phyloP scores from a whole-genome alignment of 371 early-diverging fungal genomes.

The Mortierella sp. region DNA sequence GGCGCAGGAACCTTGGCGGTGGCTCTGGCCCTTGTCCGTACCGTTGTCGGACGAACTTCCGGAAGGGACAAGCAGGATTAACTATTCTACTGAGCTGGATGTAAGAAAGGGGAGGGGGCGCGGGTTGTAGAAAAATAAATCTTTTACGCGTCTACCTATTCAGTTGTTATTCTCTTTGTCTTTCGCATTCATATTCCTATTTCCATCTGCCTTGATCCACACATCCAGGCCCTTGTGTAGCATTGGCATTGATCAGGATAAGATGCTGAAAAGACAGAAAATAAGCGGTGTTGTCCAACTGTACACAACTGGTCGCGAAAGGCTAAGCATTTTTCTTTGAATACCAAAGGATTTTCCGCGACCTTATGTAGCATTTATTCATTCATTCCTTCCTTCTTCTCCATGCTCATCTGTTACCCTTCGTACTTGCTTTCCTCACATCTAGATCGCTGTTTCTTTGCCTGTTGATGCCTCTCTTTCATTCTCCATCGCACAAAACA shows the following conservation, averaged over 20 bases:
- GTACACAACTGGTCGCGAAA: background rate
- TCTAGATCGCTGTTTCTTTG: background rate
- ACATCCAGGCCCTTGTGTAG: background rate
- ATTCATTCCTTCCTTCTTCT: background rate
- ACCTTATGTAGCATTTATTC: background rate
- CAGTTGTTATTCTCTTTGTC: background rate
- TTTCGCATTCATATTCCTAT: background rate
- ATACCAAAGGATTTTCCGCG: background rate
- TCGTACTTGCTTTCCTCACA: background rate
- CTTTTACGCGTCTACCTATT: background rate
- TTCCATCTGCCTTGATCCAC: background rate
- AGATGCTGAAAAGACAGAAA: background rate
- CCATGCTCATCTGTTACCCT: background rate
- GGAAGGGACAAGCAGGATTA: conserved; percentile 47
- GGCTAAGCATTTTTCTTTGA: background rate
- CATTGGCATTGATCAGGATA: background rate
- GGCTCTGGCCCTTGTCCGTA: conserved; percentile 27
- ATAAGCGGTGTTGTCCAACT: background rate
- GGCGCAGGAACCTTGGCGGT: conserved; percentile 38
- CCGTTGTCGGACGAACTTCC: conserved; percentile 17
- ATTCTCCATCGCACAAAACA: background rate
- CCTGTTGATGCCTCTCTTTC: background rate
- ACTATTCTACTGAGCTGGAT: background rate
- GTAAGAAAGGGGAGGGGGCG: background rate
- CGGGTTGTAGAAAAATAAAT: background rate